Evolutionary conservation across 2,329 filamentous ascomycete species (phyloP), one percentile per base, ranked within the genome.

Genomic region (Pseudogymnoascus sp.): DNA sequence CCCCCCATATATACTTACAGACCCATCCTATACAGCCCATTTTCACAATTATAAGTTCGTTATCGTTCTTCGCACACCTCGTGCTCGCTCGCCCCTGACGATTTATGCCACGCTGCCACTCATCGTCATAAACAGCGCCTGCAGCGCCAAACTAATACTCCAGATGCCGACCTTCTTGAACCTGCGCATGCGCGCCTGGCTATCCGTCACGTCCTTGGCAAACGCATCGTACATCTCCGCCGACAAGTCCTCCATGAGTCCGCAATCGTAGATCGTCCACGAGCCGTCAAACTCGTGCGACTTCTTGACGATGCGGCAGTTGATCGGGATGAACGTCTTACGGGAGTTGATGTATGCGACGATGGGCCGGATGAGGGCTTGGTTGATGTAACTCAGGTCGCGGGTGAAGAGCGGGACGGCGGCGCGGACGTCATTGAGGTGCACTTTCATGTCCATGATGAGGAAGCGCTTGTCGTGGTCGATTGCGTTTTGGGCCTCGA

Each of bases 261-360:
- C 92, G 69, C 89, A 94, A 74, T 99, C 94, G 72, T 89, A 97
- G 28, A 95, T 82, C 3, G 92, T 93, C 94, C 94, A 97, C 67
- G 89, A 90, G 35, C 94, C 94, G 73, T 97, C 90, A 70, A 99
- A 99, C 72, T 99, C 94, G 63, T 83, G 83, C 16, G 86, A 83
- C 6, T 86, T 86, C 78, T 99, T 99, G 65, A 97, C 91, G 57
- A 99, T 90, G 63, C 93, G 88, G 76, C 94, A 97, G 68, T 88
- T 89, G 69, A 99, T 91, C 25, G 94, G 94, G 43, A 99, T 97
- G 70, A 96, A 97, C 0, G 93, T 96, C 71, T 87, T 88, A 73
- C 92, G 90, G 41, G 91, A 90, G 75, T 99, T 99, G 75, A 99
- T 97, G 73, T 97, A 99, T 6, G 94, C 94, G 39, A 99, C 92